Base-by-base conservation (phyloP, 2,329 filamentous ascomycete species). In the Alternaria burnsii region DNA sequence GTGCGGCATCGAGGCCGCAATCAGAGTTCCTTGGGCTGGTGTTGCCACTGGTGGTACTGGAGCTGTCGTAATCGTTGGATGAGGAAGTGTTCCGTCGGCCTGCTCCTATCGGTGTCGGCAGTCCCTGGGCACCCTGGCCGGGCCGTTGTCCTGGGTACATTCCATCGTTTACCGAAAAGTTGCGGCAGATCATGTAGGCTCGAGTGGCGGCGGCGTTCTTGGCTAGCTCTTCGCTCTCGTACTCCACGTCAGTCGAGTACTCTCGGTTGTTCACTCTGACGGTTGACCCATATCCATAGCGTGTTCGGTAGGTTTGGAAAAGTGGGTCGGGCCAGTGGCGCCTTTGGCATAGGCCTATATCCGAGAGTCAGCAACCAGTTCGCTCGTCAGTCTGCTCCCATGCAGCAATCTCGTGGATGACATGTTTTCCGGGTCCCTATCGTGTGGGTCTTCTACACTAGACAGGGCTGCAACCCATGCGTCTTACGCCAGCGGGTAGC, bases 101-200 rank as follows among this genome's bases (percentile, higher is more conserved):
- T 12, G 85, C 86, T 44, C 88, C 88, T 77, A 89, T 89, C 30
- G 87, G 86, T 59, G 88, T 87, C 1, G 87, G 87, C 24, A 88
- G 79, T 5, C 87, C 87, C 77, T 90, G 87, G 43, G 87, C 81
- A 78, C 83, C 68, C 78, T 86, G 76, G 78, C 85, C 78, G 73
- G 85, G 82, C 77, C 85, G 66, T 80, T 88, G 71, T 69, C 85
- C 74, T 75, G 82, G 87, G 66, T 86, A 87, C 93, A 97, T 97
- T 77, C 94, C 94, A 72, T 96, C 93, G 77, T 97, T 97, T 79
- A 96, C 92, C 57, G 93, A 97, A 82, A 97, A 97, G 85, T 97
- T 97, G 67, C 93, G 91, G 84, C 94, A 97, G 69, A 97, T 95
- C 88, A 97, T 94, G 81, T 97, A 98, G 59, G 94, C 94, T 64